A percentile compares a stretch with the other conserved stretches of the same genome.
Evolutionary conservation across 805 yeast genomes (phyloP).

Genomic region (Nakazawaea wyomingensis): DNA sequence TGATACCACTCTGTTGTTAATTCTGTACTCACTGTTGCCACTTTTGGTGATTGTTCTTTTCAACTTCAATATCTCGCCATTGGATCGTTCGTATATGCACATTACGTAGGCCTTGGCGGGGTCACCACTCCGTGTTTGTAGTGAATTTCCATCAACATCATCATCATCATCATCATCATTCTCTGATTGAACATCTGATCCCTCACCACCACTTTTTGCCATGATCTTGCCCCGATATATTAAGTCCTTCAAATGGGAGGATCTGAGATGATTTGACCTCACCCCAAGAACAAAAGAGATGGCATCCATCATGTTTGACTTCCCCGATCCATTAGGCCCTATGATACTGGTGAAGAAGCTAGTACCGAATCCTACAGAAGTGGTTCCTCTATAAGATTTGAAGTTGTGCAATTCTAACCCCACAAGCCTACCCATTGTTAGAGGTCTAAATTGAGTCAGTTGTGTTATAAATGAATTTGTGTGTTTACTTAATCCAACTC

Average conservation of each 20-base stretch:
- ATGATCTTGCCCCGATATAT: slow-evolving; percentile 67
- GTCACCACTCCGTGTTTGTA: slow-evolving; percentile 22
- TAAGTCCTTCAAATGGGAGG: slow-evolving; percentile 66
- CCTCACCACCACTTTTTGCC: slow-evolving; percentile 17
- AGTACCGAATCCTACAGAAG: slow-evolving; percentile 76
- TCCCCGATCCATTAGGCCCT: slow-evolving; percentile 99
- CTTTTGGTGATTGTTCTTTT: slow-evolving; percentile 53
- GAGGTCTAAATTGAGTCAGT: neutral
- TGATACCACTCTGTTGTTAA: slow-evolving; percentile 56
- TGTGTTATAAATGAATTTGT: neutral
- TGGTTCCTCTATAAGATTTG: slow-evolving; percentile 82
- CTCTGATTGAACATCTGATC: too few species aligned
- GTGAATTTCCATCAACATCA: slow-evolving; percentile 18
- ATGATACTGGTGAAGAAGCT: slow-evolving; percentile 83
- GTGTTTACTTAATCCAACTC: neutral
- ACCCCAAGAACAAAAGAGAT: slow-evolving; percentile 91
- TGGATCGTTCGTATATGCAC: slow-evolving; percentile 65
- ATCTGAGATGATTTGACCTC: slow-evolving; percentile 67
- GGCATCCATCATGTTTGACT: slow-evolving; percentile 95
- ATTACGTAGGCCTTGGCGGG: slow-evolving; percentile 65
- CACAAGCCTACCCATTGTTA: slow-evolving; percentile 73
- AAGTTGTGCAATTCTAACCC: slow-evolving; percentile 81
- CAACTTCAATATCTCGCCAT: slow-evolving; percentile 54
- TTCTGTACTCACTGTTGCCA: slow-evolving; percentile 65
- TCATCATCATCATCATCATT: slow-evolving; percentile 13